Evolutionary conservation across 371 early-diverging fungal species (phyloP), one percentile per base, ranked within the genome.

Genomic region (Paraphysoderma sedebokerense): DNA sequence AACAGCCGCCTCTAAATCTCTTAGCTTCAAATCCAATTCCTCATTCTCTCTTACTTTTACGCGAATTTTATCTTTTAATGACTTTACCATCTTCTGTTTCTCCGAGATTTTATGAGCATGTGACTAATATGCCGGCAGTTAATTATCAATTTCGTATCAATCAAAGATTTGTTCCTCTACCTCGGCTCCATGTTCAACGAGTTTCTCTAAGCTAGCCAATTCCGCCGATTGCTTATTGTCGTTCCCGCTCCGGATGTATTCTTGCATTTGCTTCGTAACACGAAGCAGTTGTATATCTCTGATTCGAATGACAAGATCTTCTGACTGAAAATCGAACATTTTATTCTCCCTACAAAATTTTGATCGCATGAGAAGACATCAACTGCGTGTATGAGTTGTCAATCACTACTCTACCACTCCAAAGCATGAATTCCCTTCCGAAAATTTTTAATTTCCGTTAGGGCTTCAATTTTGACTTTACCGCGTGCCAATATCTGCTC

Each of bases 191-290:
- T 53, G 28, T 22, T 51, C 54, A 19, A 33, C 29, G 5, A 38
- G 54, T 19, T 33, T 23, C 24, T 53, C 54, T 13, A 53, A 23
- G 19, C 22, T 30, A 24, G 12, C 36, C 6, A 32, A 19, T 39
- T 32, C 26, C 0, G 30, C 17, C 2, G 54, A 37, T 5, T 20
- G 17, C 13, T 31, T 27, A 20, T 17, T 36, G 3, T 55, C 54
- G 35, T 48, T 47, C 12, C 56, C 56, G 17, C 62, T 50, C 9
- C 72, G 53, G 31, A 74, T 56, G 45, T 56, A 72, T 44, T 74
- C 74, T 49, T 74, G 74, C 69, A 74, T 74, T 35, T 63, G 61
- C 52, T 74, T 74, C 11, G 72, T 68, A 27, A 74, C 67, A 0
- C 74, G 55, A 6, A 74, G 55, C 0, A 74, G 61, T 55, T 74